Evolutionary conservation across 441 rosid species (phyloP).

Genomic region (Croton setiger): DNA sequence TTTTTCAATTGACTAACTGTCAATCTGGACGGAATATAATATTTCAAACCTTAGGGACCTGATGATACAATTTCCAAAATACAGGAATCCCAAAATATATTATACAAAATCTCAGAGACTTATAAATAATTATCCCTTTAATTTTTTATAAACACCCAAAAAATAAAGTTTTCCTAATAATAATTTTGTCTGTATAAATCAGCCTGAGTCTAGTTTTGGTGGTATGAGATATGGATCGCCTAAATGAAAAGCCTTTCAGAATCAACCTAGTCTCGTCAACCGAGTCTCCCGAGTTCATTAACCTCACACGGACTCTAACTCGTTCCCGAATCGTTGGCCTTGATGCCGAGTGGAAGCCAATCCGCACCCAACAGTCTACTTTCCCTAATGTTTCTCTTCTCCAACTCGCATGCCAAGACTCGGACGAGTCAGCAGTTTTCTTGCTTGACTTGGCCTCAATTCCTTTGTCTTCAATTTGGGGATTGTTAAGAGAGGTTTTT

Average conservation of each 20-base stretch:
- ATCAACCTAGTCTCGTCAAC: slow-evolving; percentile 48
- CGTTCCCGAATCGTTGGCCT: slow-evolving; percentile 57
- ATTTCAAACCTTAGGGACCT: no score
- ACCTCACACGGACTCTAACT: slow-evolving; percentile 42
- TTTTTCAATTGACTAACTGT: no score
- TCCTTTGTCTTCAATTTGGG: slow-evolving; percentile 56
- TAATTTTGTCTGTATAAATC: no score
- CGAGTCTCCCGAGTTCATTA: slow-evolving; percentile 70
- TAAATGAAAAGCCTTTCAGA: slow-evolving; percentile 12
- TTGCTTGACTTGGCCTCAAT: slow-evolving; percentile 57
- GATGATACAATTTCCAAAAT: no score
- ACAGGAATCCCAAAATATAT: no score
- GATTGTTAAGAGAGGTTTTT: slow-evolving; percentile 49
- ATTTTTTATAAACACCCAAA: no score
- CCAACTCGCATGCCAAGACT: slow-evolving; percentile 57
- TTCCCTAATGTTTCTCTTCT: slow-evolving; percentile 76
- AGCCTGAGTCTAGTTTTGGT: no score
- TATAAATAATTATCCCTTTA: no score
- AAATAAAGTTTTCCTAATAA: no score
- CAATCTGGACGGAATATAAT: no score
- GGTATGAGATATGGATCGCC: slow-evolving; percentile 23
- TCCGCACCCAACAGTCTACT: slow-evolving; percentile 29
- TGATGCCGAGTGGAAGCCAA: slow-evolving; percentile 90
- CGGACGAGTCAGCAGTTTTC: slow-evolving; percentile 50
- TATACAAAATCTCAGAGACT: no score